Percentiles rank a stretch among this genome's conserved stretches.
Evolutionary conservation across 2,329 filamentous ascomycete species (phyloP).

Genomic region (Scytalidium lignicola): DNA sequence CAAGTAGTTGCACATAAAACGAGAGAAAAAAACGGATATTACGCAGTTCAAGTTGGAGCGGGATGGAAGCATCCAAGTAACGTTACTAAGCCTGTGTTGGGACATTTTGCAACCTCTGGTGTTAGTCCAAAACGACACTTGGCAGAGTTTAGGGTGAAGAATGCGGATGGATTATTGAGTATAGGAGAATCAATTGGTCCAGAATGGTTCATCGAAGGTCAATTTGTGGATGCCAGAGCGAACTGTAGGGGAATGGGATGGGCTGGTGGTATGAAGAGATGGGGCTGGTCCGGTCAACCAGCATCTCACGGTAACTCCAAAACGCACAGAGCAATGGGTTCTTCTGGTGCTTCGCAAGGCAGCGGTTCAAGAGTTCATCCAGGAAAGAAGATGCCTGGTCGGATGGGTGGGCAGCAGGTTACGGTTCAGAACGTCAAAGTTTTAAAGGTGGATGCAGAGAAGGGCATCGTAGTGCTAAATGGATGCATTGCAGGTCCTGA

Average conservation of each 20-base stretch:
- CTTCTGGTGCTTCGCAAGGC: constrained; percentile 82
- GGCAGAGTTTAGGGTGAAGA: constrained; percentile 80
- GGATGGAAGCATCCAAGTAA: constrained; percentile 71
- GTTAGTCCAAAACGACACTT: constrained; percentile 80
- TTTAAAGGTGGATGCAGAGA: constrained; percentile 78
- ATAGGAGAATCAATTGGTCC: constrained; percentile 73
- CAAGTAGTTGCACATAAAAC: constrained; percentile 89
- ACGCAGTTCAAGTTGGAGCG: constrained; percentile 82
- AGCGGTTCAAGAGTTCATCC: constrained; percentile 87
- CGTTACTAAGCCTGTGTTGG: constrained; percentile 75
- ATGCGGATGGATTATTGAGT: constrained; percentile 64
- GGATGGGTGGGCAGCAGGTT: constrained; percentile 85
- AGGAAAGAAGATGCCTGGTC: constrained; percentile 96
- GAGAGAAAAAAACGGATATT: constrained; percentile 77
- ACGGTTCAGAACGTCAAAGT: constrained; percentile 91
- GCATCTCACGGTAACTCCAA: constrained; percentile 93
- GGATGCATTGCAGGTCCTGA: constrained; percentile 86
- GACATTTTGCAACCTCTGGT: constrained; percentile 79
- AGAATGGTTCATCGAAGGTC: constrained; percentile 87
- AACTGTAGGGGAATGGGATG: constrained; percentile 87
- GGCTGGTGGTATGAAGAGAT: constrained; percentile 95
- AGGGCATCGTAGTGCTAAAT: constrained; percentile 83
- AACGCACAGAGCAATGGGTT: constrained; percentile 89
- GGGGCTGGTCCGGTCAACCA: constrained; percentile 83
- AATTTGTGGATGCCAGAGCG: constrained; percentile 81